A percentile compares a stretch with the other conserved stretches of the same genome.
Conservation (phyloP, 1,139 yeast species). For the Torulaspora pretoriensis region DNA sequence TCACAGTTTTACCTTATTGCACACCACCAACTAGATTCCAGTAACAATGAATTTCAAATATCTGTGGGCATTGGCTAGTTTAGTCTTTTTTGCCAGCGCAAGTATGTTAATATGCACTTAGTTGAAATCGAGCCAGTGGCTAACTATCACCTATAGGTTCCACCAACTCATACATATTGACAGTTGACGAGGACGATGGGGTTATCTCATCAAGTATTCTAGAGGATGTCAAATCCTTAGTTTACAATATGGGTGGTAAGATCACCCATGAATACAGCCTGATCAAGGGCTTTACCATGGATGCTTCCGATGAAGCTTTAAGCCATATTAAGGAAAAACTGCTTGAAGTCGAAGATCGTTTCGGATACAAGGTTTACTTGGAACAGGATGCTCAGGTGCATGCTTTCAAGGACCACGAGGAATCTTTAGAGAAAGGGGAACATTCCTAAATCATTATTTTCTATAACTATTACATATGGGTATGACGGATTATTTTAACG, state of each 20-base stretch:
- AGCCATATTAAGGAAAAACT: slow-evolving; percentile 10
- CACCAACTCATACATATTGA: slow-evolving; percentile 15
- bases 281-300: slow-evolving; percentile 58
- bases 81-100: slow-evolving; percentile 6
- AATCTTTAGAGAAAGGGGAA: slow-evolving; percentile 7
- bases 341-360: slow-evolving; percentile 9
- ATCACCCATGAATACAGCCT: slow-evolving; percentile 60
- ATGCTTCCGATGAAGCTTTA: slow-evolving; percentile 16
- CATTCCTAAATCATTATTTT: not conserved
- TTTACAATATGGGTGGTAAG: slow-evolving; percentile 52
- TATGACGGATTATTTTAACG: slow-evolving; percentile 29
- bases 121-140: not conserved
- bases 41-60: not conserved
- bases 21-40: not conserved
- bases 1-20: not conserved
- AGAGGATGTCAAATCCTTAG: slow-evolving; percentile 11
- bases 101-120: slow-evolving; percentile 4
- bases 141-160: slow-evolving; percentile 8
- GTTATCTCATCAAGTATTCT: slow-evolving; percentile 12
- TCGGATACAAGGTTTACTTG: slow-evolving; percentile 14
- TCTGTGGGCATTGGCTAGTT: slow-evolving; percentile 1
- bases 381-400: slow-evolving; percentile 21
- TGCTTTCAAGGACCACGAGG: slow-evolving; percentile 14
- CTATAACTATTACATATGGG: slow-evolving; percentile 4
- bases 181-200: slow-evolving; percentile 11